Percentiles rank a stretch among this genome's conserved stretches.
Evolutionary conservation across 2,329 filamentous ascomycete genomes (phyloP).

Genomic region (Bipolaris sorokiniana): DNA sequence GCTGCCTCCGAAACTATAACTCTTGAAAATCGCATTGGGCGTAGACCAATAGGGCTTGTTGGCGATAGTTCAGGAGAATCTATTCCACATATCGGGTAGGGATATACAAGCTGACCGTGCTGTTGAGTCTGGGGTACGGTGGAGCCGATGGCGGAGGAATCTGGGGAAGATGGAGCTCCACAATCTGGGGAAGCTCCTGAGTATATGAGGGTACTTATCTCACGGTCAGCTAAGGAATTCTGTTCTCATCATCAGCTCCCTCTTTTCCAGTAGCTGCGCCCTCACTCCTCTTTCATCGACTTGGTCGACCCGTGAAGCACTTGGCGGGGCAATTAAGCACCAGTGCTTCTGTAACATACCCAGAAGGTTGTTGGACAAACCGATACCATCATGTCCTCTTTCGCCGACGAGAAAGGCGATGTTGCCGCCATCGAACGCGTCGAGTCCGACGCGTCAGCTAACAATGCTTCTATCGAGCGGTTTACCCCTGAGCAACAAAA

Average conservation of each 20-base stretch:
- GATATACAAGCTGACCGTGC: not conserved
- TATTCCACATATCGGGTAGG: conserved; percentile 2
- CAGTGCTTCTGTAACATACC: not conserved
- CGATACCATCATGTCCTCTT: conserved; percentile 19
- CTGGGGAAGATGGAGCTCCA: conserved; percentile 18
- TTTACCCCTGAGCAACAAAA: conserved; percentile 33
- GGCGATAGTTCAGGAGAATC: not conserved
- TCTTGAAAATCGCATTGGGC: not conserved
- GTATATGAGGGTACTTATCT: conserved; percentile 16
- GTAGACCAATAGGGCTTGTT: not conserved
- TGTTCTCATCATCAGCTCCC: not conserved
- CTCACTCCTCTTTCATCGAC: not conserved
- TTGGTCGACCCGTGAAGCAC: not conserved
- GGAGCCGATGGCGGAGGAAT: conserved; percentile 14
- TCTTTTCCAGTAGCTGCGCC: not conserved
- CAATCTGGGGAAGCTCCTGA: not conserved
- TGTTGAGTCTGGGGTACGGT: conserved; percentile 20
- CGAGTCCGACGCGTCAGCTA: conserved; percentile 20
- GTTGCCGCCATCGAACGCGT: conserved; percentile 25
- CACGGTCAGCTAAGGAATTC: not conserved
- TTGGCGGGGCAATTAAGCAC: not conserved
- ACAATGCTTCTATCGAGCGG: conserved; percentile 24
- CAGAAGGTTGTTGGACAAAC: not conserved
- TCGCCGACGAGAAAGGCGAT: conserved; percentile 29
- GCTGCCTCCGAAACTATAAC: conserved; percentile 14